phyloP scores from a whole-genome alignment of 108 stramenopile genomes.

The Craspedostauros australis region DNA sequence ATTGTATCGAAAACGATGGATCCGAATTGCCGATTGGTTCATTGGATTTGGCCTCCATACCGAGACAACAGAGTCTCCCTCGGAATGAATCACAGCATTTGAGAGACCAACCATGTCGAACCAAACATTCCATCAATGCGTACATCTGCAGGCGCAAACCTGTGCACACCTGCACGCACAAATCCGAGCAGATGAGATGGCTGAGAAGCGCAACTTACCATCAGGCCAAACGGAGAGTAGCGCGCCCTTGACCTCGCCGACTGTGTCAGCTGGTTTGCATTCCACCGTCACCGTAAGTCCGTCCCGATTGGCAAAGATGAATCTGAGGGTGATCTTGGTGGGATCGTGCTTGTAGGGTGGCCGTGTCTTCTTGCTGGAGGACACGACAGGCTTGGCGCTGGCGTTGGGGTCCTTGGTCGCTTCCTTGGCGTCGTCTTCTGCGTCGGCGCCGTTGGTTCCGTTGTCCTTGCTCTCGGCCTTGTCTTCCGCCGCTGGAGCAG shows the following conservation, averaged over 20 bases:
- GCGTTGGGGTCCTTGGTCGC: background rate
- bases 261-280: slow-evolving; percentile 63
- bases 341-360: slow-evolving; percentile 66
- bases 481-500: background rate
- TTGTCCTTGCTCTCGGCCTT: background rate
- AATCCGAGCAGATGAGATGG: too few species aligned
- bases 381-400: slow-evolving; percentile 21
- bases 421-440: background rate
- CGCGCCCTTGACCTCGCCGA: slow-evolving; percentile 74
- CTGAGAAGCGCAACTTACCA: slow-evolving; percentile 50
- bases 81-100: too few species aligned
- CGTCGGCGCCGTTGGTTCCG: background rate
- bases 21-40: too few species aligned
- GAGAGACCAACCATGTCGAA: too few species aligned
- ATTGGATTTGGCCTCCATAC: too few species aligned
- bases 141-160: too few species aligned
- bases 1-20: too few species aligned
- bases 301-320: slow-evolving; percentile 80
- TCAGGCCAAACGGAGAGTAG: slow-evolving; percentile 79
- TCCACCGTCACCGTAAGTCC: slow-evolving; percentile 72
- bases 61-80: too few species aligned
- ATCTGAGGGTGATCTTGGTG: slow-evolving; percentile 69
- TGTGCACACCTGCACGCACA: too few species aligned
- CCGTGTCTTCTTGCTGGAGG: slow-evolving; percentile 24
- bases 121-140: too few species aligned